Evolutionary conservation across 495 filamentous ascomycete species (phyloP), one percentile per base, ranked within the genome.

Genomic region (Evernia prunastri): DNA sequence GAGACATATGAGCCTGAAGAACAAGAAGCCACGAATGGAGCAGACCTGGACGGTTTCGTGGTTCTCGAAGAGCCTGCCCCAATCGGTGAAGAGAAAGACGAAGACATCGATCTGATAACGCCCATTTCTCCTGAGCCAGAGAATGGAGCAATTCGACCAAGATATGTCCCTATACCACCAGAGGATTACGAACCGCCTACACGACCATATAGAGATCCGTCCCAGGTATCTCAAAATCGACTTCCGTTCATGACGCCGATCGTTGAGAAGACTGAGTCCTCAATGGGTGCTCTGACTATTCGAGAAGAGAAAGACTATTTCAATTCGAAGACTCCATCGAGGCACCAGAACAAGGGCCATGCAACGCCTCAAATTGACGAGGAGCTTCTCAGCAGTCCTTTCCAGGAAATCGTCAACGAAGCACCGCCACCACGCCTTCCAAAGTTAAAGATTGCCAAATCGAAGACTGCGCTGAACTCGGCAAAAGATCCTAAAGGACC

Each of bases 161-260:
- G 76, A 56, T 87, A 83, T 65, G 72, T 88, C 23, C 85, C 84
- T 17, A 79, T 92, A 29, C 91, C 91, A 57, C 91, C 91, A 6
- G 89, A 95, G 70, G 89, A 92, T 70, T 96, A 90, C 69, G 84
- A 89, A 63, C 83, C 87, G 20, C 86, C 90, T 13, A 87, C 78
- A 37, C 80, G 85, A 11, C 87, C 87, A 40, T 96, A 88, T 75
- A 83, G 91, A 66, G 87, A 95, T 68, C 84, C 89, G 66, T 80
- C 79, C 3, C 82, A 90, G 68, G 79, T 86, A 59, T 88, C 90
- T 66, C 92, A 96, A 66, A 95, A 88, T 72, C 86, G 91, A 58
- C 79, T 97, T 11, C 94, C 92, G 42, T 97, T 96, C 74, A 98
- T 98, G 94, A 98, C 94, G 1, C 94, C 94, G 17, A 98, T 98